Conservation (phyloP, 129 eudicot genomes). For the Kitagawia praeruptora region DNA sequence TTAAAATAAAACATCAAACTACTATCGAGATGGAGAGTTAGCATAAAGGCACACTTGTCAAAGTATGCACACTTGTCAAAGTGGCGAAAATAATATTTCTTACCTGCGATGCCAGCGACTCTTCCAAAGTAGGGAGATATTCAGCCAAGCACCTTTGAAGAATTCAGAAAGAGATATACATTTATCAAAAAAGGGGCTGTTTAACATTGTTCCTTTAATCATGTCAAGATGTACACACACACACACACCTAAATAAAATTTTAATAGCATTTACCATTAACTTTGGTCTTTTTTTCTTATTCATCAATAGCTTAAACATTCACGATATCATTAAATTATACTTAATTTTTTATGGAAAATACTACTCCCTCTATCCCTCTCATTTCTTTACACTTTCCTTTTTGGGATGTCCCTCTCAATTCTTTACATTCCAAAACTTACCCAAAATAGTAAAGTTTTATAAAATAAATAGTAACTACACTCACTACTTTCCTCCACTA, state of each 20-base stretch:
- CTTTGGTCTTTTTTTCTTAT: too few species aligned
- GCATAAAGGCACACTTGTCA: neutral
- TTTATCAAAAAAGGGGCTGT: neutral
- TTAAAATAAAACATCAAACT: neutral
- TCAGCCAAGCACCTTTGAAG: slow-evolving; percentile 90
- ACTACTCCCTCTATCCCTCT: too few species aligned
- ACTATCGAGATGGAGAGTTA: neutral
- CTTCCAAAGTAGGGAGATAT: slow-evolving; percentile 84
- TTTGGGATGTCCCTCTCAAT: too few species aligned
- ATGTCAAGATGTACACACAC: neutral
- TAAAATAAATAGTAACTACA: too few species aligned
- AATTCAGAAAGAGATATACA: slow-evolving; percentile 10
- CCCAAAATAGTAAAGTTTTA: too few species aligned
- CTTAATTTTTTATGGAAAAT: too few species aligned
- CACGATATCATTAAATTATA: too few species aligned
- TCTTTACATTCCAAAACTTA: too few species aligned
- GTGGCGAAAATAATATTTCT: neutral
- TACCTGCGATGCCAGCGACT: slow-evolving; percentile 66
- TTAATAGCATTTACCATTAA: neutral
- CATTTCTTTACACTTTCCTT: too few species aligned
- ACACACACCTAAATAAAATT: neutral
- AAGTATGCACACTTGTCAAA: neutral
- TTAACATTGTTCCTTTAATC: too few species aligned
- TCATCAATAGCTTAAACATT: too few species aligned
- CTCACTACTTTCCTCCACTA: too few species aligned